These are phyloP conservation scores for Hyaloperonospora brassicae DNA, from an alignment of 352 stramenopile genomes.

Conservation along the genomic window DNA sequence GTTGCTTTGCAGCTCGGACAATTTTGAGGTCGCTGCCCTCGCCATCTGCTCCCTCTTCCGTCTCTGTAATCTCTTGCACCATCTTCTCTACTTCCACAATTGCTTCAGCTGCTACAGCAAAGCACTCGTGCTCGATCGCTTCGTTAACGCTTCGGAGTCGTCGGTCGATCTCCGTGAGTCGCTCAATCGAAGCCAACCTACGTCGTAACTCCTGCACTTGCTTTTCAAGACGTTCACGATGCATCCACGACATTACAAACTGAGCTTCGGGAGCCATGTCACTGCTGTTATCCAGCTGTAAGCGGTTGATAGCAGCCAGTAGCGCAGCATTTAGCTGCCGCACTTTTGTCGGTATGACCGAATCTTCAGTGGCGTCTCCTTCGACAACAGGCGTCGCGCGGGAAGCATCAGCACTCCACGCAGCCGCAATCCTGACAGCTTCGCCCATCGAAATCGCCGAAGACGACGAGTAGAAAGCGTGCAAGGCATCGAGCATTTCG, in stretches of 20 bases:
- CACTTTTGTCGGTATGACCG: conserved; percentile 46
- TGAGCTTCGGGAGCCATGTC: conserved; percentile 30
- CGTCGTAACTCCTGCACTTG: conserved; percentile 54
- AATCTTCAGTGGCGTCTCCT: conserved; percentile 6
- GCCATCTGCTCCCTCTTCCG: conserved; percentile 7
- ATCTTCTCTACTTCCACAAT: conserved; percentile 33
- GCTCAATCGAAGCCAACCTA: conserved; percentile 60
- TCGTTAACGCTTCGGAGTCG: conserved; percentile 40
- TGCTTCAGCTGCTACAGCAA: conserved; percentile 40
- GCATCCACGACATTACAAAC: conserved; percentile 45
- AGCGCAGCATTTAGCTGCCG: conserved; percentile 34
- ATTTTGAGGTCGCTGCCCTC: conserved; percentile 23
- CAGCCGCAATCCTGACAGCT: conserved; percentile 44
- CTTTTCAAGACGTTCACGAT: conserved; percentile 47
- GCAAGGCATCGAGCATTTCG: conserved; percentile 52
- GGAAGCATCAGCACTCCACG: conserved; percentile 30
- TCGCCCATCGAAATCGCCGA: conserved; percentile 54
- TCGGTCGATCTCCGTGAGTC: conserved; percentile 57
- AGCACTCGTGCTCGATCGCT: conserved; percentile 33
- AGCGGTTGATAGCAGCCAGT: conserved; percentile 36
- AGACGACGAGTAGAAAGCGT: conserved; percentile 52
- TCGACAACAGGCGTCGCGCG: conserved; percentile 7
- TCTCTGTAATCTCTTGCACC: conserved; percentile 20
- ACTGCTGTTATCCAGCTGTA: conserved; percentile 37
- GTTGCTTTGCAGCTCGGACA: conserved; percentile 33